Percentiles rank a stretch among this genome's conserved stretches.
Evolutionary conservation across 2,329 filamentous ascomycete genomes (phyloP).

Genomic region (Lachnellula hyalina): DNA sequence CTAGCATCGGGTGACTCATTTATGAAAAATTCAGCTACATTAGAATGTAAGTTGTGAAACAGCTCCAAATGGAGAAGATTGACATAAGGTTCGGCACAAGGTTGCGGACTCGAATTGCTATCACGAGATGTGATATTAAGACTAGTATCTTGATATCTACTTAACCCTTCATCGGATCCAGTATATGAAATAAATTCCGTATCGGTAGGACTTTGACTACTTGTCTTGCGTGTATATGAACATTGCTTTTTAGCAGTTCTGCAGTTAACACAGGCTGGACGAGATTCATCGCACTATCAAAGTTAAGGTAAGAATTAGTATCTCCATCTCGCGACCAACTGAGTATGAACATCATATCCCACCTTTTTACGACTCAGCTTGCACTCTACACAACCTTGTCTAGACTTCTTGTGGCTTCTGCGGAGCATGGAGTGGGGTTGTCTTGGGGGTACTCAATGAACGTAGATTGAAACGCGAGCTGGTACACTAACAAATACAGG

Average conservation of each 20-base stretch:
- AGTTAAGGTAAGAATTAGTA: background rate
- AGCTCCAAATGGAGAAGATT: constrained; percentile 35
- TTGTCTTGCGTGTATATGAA: constrained; percentile 5
- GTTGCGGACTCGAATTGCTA: background rate
- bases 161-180: background rate
- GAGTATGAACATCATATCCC: background rate
- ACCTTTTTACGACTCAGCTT: constrained; percentile 24
- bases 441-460: background rate
- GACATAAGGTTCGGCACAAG: constrained; percentile 7
- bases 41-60: constrained; percentile 31
- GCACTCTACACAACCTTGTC: constrained; percentile 20
- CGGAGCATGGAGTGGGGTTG: constrained; percentile 13
- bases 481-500: background rate
- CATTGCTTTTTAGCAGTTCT: constrained; percentile 12
- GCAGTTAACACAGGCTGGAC: constrained; percentile 20
- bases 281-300: constrained; percentile 22
- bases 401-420: constrained; percentile 21
- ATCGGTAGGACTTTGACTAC: constrained; percentile 1
- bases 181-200: constrained; percentile 1
- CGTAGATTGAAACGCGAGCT: background rate
- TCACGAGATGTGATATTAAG: background rate
- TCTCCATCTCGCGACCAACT: background rate
- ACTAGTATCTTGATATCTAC: background rate
- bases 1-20: background rate
- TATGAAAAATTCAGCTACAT: background rate